A percentile compares a stretch with the other conserved stretches of the same genome.
phyloP scores from a whole-genome alignment of 495 filamentous ascomycete genomes.

The Mytilinidion resinicola region DNA sequence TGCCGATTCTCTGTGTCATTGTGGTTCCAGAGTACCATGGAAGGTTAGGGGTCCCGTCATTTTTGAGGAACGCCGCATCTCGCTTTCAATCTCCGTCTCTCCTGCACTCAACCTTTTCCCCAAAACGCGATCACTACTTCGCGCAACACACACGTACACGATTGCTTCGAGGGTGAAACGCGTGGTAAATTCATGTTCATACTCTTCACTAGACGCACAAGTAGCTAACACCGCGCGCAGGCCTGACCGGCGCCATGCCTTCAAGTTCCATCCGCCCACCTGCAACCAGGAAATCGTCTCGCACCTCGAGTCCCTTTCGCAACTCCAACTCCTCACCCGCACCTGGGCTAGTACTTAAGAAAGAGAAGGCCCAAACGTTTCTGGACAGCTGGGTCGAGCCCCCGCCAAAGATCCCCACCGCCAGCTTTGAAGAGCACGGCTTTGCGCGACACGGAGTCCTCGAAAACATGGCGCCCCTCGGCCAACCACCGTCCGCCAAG shows the following conservation, averaged over 20 bases:
- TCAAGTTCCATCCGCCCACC: constrained; percentile 8
- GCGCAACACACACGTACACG: background rate
- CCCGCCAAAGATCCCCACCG: constrained; percentile 51
- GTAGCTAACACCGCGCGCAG: constrained; percentile 1
- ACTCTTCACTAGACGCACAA: background rate
- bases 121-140: background rate
- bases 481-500: constrained; percentile 52
- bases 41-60: no score
- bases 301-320: constrained; percentile 50
- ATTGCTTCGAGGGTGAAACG: background rate
- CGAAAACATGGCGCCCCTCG: constrained; percentile 64
- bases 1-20: no score
- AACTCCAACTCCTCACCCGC: constrained; percentile 36
- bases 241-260: constrained; percentile 19
- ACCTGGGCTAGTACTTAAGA: constrained; percentile 22
- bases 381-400: constrained; percentile 68
- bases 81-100: background rate
- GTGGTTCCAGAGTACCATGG: no score
- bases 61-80: background rate
- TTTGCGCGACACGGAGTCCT: constrained; percentile 57
- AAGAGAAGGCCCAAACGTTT: constrained; percentile 34
- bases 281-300: constrained; percentile 26
- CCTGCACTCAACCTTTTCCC: background rate
- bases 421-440: constrained; percentile 65
- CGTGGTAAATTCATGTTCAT: background rate